phyloP scores from a whole-genome alignment of 23 red algal genomes.

The Gracilariopsis chorda region DNA sequence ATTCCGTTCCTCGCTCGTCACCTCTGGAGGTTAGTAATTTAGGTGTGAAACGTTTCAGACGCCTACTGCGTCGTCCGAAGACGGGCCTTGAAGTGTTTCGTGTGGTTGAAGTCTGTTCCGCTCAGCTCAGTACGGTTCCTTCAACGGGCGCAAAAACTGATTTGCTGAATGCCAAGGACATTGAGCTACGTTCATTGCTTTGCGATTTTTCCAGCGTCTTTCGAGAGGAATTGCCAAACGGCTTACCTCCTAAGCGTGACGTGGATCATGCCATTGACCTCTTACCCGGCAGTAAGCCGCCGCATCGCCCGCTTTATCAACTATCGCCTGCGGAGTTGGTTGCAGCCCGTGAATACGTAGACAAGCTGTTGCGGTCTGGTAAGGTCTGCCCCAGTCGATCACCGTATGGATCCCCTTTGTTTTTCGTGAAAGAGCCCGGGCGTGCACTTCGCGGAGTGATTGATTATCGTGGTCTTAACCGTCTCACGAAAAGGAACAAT shows the following conservation, averaged over 20 bases:
- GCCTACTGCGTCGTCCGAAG: not conserved
- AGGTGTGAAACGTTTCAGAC: not conserved
- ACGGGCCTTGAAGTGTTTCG: not conserved
- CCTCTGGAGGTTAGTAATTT: too few relatives aligned
- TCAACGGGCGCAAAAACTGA: too few relatives aligned
- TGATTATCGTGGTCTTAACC: not conserved
- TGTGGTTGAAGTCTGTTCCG: too few relatives aligned
- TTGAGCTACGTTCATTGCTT: not conserved
- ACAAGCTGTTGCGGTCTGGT: too few relatives aligned
- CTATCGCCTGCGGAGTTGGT: too few relatives aligned
- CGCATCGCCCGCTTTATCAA: too few relatives aligned
- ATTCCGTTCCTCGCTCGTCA: not conserved
- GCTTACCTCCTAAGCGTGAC: not conserved
- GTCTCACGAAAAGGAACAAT: not conserved
- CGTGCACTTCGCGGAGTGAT: not conserved
- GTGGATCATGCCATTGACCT: not conserved
- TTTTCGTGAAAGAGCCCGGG: not conserved
- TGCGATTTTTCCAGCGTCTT: not conserved
- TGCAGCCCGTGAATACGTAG: too few relatives aligned
- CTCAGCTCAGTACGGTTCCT: too few relatives aligned
- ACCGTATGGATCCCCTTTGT: too few relatives aligned
- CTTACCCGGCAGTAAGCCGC: not conserved
- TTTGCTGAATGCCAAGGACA: too few relatives aligned
- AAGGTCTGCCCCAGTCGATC: too few relatives aligned
- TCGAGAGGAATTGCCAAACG: not conserved